Percentiles rank a stretch among this genome's conserved stretches.
phyloP scores from a whole-genome alignment of 371 early-diverging fungal genomes.

The Fennellomyces sp. region DNA sequence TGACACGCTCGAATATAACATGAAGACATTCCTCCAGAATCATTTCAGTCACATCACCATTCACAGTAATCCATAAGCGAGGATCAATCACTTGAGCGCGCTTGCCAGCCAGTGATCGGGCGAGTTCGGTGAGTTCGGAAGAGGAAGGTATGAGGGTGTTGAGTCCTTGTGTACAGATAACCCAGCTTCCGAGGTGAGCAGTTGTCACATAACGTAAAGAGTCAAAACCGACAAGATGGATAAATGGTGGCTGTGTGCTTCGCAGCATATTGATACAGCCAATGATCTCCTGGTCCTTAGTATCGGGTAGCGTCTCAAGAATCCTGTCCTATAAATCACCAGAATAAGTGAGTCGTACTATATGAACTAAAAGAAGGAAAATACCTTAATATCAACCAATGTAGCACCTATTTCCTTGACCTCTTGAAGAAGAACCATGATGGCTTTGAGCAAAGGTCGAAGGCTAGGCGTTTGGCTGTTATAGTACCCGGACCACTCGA shows the following conservation, averaged over 20 bases:
- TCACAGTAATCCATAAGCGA: constrained; percentile 33
- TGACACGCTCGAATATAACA: constrained; percentile 18
- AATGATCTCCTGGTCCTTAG: constrained; percentile 14
- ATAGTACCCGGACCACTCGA: constrained; percentile 3
- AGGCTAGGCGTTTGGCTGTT: not conserved
- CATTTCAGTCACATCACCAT: constrained; percentile 19
- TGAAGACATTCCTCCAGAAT: constrained; percentile 21
- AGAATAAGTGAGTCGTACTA: not conserved
- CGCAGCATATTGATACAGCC: constrained; percentile 11
- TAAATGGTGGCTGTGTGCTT: constrained; percentile 12
- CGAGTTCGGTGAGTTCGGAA: not conserved
- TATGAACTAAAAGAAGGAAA: too few species aligned
- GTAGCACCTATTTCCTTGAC: constrained; percentile 13
- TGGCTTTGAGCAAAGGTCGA: not conserved
- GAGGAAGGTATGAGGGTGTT: not conserved
- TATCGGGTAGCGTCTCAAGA: not conserved
- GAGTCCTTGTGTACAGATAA: not conserved
- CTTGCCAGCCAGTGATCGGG: not conserved
- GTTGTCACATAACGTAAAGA: constrained; percentile 25
- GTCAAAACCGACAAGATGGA: constrained; percentile 23
- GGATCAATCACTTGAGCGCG: constrained; percentile 19
- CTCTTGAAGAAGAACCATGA: constrained; percentile 11
- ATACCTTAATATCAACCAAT: constrained; percentile 22
- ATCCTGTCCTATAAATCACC: not conserved
- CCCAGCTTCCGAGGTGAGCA: constrained; percentile 15